These are phyloP conservation scores for Gloeophyllum trabeum DNA, from an alignment of 768 basidiomycete species.

Conservation along the genomic window DNA sequence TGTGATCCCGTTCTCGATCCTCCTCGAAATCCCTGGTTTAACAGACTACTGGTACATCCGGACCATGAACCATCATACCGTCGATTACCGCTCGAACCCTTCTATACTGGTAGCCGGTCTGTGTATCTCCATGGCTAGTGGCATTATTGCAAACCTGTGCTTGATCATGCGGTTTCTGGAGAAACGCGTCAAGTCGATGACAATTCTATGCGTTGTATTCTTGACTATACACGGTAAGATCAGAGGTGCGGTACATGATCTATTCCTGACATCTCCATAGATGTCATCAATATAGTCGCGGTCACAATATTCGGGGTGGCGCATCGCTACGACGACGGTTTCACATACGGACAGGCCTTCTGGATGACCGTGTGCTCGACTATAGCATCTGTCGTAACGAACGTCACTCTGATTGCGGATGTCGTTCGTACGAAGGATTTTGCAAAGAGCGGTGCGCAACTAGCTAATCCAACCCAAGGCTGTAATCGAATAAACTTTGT, in stretches of 20 bases:
- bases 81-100: constrained; percentile 44
- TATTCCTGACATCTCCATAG: constrained; percentile 20
- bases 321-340: constrained; percentile 51
- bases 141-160: constrained; percentile 53
- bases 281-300: constrained; percentile 53
- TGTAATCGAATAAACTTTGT: not conserved
- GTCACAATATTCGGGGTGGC: constrained; percentile 52
- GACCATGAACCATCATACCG: constrained; percentile 30
- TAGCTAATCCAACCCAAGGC: constrained; percentile 1
- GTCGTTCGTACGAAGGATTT: constrained; percentile 50
- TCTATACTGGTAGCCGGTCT: constrained; percentile 48
- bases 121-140: constrained; percentile 56
- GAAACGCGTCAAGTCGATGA: constrained; percentile 47
- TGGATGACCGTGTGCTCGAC: constrained; percentile 77
- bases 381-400: constrained; percentile 49
- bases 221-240: constrained; percentile 60
- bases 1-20: constrained; percentile 63
- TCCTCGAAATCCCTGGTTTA: constrained; percentile 75
- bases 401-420: constrained; percentile 58
- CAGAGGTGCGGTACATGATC: not conserved
- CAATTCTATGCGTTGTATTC: constrained; percentile 49
- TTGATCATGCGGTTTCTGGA: constrained; percentile 68
- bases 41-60: constrained; percentile 68
- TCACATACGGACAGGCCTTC: constrained; percentile 55
- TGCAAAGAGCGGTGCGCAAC: constrained; percentile 39